Base-by-base conservation (phyloP, 306 rosid genomes). In the Macrotyloma uniflorum region DNA sequence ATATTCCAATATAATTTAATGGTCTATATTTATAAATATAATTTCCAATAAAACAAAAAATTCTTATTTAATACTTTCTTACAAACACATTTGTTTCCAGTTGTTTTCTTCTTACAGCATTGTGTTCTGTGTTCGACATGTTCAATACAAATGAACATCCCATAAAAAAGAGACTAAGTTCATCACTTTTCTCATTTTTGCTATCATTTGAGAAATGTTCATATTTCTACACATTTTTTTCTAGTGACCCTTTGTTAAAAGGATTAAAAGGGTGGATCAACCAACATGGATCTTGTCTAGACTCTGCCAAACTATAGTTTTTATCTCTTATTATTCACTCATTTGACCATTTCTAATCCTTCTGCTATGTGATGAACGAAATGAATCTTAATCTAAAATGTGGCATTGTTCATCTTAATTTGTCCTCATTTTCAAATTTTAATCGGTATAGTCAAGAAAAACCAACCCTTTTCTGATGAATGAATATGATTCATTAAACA, bases 371-470 rank as follows among this genome's bases (percentile, higher is more conserved):
- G 51, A 33, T 28, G 23, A 63, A 63, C 43, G 38, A 47, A 63
- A 36, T 63, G 71, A 75, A 75, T 24, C 54, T 57, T 16, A 24
- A 22, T 2, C 62, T 5, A 33, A 47, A 63, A 32, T 14, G 4
- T 33, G 72, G 72, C 16, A 33, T 9, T 0, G 16, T 76, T 63
- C 71, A 30, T 9, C 7, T 1, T 4, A 46, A 30, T 0, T 18
- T 42, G 33, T 75, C 69, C 47, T n/a, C 72, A 67, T 58, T 40
- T 57, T 58, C 12, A 65, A 15, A 75, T 67, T 43, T 57, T 57
- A 2, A 9, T 49, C 67, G 85, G 23, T 61, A 11, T 69, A 36
- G 70, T 67, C 81, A 61, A 75, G 61, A 75, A 59, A 14, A 69
- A 59, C 47, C 73, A 68, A 81, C 72, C 16, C 28, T 47, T 35